Base-by-base conservation (phyloP, 1,284 basidiomycete genomes). In the Marasmius fiardii region DNA sequence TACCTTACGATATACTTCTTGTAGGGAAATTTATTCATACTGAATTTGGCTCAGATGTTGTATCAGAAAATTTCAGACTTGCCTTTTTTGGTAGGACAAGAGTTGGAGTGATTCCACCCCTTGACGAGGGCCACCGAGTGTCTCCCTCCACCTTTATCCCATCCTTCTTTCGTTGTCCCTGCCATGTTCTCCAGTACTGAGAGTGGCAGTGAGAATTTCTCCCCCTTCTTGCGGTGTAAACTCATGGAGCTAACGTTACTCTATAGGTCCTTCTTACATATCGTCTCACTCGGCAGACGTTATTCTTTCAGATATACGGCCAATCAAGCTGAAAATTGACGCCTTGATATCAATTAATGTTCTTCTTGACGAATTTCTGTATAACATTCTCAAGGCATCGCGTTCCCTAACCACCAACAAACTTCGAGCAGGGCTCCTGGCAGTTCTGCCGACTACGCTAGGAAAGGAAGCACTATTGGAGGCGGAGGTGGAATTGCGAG, bases 391-490 rank as follows among this genome's bases (percentile, higher is more conserved):
- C 63, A 74, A 74, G 55, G 74, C 80, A n/a, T 76, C 93, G 2
- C 77, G 83, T 60, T 89, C 90, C n/a, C 75, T 95, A 54, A 76
- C 83, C 44, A 88, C 92, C 2, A 81, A 86, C 55, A 85, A 85
- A 61, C 77, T 97, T 59, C 88, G 92, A 61, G 76, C 79, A 1
- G 88, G 86, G 51, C 72, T 95, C 26, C 79, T 88, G 52, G 84
- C 80, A 63, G 77, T 92, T 26, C 77, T 95, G 33, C 88, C 90
- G 18, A 89, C 89, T 3, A 76, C 81, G 48, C 77, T 95, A 37
- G 93, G 92, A 31, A 92, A 95, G 71, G 90, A 93, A 66, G 92
- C 93, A 4, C 75, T 95, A n/a, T 75, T 93, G 43, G 94, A 96
- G 73, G 94, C 94, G 0, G 94, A 97, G 67, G 77, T 97, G 49